These are phyloP conservation scores for Brassica rapa DNA, from an alignment of 345 rosid species.

Conservation along the genomic window DNA sequence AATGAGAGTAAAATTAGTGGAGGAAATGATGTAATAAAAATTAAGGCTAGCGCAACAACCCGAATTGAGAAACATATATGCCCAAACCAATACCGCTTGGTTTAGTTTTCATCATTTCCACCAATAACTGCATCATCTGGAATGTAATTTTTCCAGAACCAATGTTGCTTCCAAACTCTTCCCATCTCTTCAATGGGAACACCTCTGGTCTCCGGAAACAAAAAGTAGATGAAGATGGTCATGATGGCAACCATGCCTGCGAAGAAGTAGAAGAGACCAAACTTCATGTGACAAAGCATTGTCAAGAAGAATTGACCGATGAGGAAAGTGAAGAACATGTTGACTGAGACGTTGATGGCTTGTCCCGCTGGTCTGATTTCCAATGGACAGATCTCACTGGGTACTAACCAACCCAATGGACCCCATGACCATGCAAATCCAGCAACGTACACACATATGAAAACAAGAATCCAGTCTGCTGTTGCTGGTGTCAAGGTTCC, in stretches of 20 bases:
- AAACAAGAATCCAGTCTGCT: no score
- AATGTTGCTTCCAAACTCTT: slow-evolving; percentile 55
- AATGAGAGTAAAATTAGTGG: no score
- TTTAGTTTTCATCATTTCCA: not conserved
- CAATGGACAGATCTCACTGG: slow-evolving; percentile 42
- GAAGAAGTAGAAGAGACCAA: slow-evolving; percentile 65
- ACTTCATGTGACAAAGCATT: slow-evolving; percentile 63
- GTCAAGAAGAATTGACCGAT: slow-evolving; percentile 53
- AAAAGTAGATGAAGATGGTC: slow-evolving; percentile 52
- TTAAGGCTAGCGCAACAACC: not conserved
- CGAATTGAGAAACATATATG: not conserved
- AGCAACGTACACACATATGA: slow-evolving; percentile 40
- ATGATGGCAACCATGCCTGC: slow-evolving; percentile 56
- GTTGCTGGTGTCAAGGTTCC: slow-evolving; percentile 32
- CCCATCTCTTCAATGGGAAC: slow-evolving; percentile 65
- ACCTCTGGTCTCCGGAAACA: slow-evolving; percentile 66
- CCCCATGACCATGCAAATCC: slow-evolving; percentile 50
- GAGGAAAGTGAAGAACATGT: slow-evolving; percentile 53
- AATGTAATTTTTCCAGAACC: not conserved
- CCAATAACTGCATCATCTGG: slow-evolving; percentile 3
- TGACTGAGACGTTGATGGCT: slow-evolving; percentile 43
- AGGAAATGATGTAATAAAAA: no score
- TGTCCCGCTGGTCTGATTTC: slow-evolving; percentile 47
- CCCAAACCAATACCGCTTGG: not conserved
- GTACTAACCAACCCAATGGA: slow-evolving; percentile 47